These are phyloP conservation scores for Penicillium decumbens DNA, from an alignment of 2,329 filamentous ascomycete species.

Conservation along the genomic window DNA sequence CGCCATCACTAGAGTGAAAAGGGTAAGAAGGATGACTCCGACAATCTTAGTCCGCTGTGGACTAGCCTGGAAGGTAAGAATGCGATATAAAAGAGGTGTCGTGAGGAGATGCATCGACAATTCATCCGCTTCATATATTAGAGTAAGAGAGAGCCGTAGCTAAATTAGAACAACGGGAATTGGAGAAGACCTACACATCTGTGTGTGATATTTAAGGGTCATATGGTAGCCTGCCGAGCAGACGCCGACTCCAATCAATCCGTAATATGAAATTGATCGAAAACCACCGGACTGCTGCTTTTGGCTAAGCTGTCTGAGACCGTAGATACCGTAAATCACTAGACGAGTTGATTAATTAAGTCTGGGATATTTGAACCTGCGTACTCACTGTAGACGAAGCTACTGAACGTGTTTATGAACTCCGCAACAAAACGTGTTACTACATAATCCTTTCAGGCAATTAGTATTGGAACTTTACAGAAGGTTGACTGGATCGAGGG, in stretches of 20 bases:
- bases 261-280: constrained; percentile 37
- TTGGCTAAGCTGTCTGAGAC: constrained; percentile 26
- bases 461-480: not conserved
- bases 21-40: constrained; percentile 15
- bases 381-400: constrained; percentile 33
- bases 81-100: constrained; percentile 41
- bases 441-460: constrained; percentile 33
- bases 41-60: constrained; percentile 22
- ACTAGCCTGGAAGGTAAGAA: constrained; percentile 35
- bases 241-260: constrained; percentile 35
- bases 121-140: constrained; percentile 34
- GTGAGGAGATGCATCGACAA: constrained; percentile 43
- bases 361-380: not conserved
- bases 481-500: not conserved
- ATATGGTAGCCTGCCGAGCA: constrained; percentile 31
- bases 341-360: not conserved
- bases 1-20: constrained; percentile 37
- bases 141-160: not conserved
- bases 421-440: constrained; percentile 44
- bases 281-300: constrained; percentile 19
- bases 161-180: not conserved
- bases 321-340: constrained; percentile 42
- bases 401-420: constrained; percentile 46
- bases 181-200: constrained; percentile 26
- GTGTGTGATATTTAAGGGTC: constrained; percentile 33